phyloP scores from a whole-genome alignment of 2,329 filamentous ascomycete genomes.

The Sporothrix variecibatus region DNA sequence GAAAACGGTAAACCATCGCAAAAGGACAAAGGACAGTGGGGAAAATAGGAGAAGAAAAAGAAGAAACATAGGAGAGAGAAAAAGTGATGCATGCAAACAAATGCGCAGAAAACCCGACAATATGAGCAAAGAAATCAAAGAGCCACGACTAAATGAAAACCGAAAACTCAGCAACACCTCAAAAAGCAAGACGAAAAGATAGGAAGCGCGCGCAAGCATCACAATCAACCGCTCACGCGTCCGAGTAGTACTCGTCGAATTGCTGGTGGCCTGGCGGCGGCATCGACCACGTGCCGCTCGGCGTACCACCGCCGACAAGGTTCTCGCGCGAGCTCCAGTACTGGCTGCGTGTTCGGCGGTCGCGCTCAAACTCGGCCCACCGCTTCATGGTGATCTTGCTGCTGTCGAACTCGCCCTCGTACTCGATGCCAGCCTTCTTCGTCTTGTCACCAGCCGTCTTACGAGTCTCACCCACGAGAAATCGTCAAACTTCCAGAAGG shows the following conservation, averaged over 20 bases:
- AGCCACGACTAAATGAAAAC: not conserved
- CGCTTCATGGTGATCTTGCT: constrained; percentile 99
- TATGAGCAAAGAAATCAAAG: constrained; percentile 4
- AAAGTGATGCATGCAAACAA: not conserved
- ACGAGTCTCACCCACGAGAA: constrained; percentile 97
- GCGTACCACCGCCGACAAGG: constrained; percentile 42
- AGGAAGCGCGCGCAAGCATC: not conserved
- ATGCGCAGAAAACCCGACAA: not conserved
- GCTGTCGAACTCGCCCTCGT: constrained; percentile 95
- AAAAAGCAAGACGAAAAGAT: not conserved
- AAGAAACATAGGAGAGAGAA: constrained; percentile 2
- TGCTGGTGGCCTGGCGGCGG: constrained; percentile 47
- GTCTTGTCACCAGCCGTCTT: constrained; percentile 90
- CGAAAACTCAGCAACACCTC: not conserved
- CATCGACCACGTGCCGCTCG: constrained; percentile 44
- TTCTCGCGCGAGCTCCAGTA: constrained; percentile 59
- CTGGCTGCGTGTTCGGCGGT: constrained; percentile 53
- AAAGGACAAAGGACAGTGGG: not conserved
- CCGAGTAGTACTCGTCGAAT: constrained; percentile 59
- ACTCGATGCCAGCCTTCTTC: constrained; percentile 82
- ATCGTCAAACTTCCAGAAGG: constrained; percentile 99
- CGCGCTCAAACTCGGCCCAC: constrained; percentile 92
- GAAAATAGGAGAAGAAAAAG: not conserved
- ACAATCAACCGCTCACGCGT: constrained; percentile 43
- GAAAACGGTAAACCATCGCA: not conserved